Conservation (phyloP, 805 yeast species). For the Hanseniaspora meyeri region DNA sequence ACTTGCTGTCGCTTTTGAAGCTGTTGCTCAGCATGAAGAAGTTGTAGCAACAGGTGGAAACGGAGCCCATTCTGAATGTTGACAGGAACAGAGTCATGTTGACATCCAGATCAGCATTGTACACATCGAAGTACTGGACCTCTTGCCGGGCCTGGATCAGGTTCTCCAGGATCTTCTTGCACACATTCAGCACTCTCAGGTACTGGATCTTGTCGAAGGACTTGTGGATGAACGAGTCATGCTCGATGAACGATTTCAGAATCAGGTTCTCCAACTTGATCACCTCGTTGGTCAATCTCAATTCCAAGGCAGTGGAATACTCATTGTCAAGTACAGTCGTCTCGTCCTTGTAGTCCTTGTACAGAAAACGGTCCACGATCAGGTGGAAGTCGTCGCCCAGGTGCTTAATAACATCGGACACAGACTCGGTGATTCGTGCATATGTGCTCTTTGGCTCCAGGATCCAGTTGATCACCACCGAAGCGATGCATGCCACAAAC, state of each 20-base stretch:
- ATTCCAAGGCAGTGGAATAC: constrained; percentile 36
- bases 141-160: constrained; percentile 39
- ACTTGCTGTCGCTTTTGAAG: constrained; percentile 27
- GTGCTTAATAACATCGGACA: constrained; percentile 32
- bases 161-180: constrained; percentile 32
- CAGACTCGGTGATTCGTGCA: constrained; percentile 31
- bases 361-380: constrained; percentile 37
- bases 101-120: constrained; percentile 33
- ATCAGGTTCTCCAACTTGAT: constrained; percentile 31
- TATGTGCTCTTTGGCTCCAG: constrained; percentile 40
- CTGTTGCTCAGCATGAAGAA: constrained; percentile 36
- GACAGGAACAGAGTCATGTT: constrained; percentile 30
- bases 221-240: constrained; percentile 25
- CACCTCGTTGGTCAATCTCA: constrained; percentile 35
- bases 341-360: constrained; percentile 36
- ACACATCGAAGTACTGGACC: constrained; percentile 36
- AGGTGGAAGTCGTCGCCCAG: constrained; percentile 37
- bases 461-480: constrained; percentile 34
- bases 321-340: constrained; percentile 36
- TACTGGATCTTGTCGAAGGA: constrained; percentile 28
- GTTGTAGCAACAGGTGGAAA: constrained; percentile 34
- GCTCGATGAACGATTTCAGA: constrained; percentile 29
- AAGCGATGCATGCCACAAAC: constrained; percentile 29
- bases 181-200: constrained; percentile 27
- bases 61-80: constrained; percentile 37